These are phyloP conservation scores for Yamadazyma akitaensis DNA, from an alignment of 805 yeast genomes.

Conservation along the genomic window DNA sequence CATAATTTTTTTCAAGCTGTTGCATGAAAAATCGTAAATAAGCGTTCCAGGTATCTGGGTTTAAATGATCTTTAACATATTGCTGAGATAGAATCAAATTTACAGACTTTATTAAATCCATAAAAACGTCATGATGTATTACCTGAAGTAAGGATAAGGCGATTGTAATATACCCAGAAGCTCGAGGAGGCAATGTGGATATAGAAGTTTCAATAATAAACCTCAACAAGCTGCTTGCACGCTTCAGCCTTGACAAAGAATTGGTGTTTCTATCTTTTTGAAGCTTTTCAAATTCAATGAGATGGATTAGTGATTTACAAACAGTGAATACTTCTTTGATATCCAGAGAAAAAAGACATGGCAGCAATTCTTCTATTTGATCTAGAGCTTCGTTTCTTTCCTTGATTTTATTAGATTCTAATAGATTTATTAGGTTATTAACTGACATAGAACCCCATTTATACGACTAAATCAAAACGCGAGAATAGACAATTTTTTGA, in stretches of 20 bases:
- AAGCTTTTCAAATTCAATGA: conserved; percentile 4
- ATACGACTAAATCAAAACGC: conserved; percentile 1
- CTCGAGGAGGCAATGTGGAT: conserved; percentile 3
- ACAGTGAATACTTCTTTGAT: conserved; percentile 2
- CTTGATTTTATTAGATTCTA: conserved; percentile 50
- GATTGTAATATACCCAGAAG: conserved; percentile 2
- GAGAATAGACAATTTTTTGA: not conserved
- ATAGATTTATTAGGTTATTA: conserved; percentile 9
- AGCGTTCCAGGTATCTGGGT: conserved; percentile 24
- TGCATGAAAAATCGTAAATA: conserved; percentile 22
- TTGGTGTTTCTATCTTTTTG: conserved; percentile 1
- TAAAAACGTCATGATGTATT: conserved; percentile 3
- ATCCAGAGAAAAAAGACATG: conserved; percentile 2
- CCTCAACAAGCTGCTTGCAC: conserved; percentile 4
- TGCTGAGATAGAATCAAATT: conserved; percentile 19
- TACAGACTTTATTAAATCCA: conserved; percentile 24
- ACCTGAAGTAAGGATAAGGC: not conserved
- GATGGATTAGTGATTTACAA: conserved; percentile 3
- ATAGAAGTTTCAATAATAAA: not conserved
- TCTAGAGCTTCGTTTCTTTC: conserved; percentile 53
- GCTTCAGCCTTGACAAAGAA: not conserved
- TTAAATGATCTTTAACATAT: conserved; percentile 31
- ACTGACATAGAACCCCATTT: not conserved
- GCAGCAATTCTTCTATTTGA: conserved; percentile 15
- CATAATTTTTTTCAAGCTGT: not conserved